Evolutionary conservation across 768 basidiomycete species (phyloP).

Genomic region (Mycena galericulata): DNA sequence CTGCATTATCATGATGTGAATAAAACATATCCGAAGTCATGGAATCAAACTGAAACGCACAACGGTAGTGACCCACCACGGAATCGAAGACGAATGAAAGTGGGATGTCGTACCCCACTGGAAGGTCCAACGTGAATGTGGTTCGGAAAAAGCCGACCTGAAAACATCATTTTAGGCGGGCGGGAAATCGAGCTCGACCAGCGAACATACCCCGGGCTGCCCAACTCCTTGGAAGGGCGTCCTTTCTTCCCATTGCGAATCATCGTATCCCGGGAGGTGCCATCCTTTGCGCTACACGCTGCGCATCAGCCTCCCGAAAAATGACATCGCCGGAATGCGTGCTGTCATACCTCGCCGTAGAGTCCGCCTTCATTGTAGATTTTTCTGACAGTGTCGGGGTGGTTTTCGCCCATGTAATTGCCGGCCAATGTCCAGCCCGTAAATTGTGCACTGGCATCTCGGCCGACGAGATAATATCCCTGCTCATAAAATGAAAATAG

Average conservation of each 20-base stretch:
- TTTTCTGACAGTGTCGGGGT: slow-evolving; percentile 61
- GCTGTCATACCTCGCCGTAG: slow-evolving; percentile 51
- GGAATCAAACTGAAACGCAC: slow-evolving; percentile 42
- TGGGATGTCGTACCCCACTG: slow-evolving; percentile 57
- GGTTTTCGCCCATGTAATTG: slow-evolving; percentile 32
- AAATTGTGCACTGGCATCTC: slow-evolving; percentile 26
- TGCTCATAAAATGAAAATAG: not conserved
- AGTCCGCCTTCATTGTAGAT: slow-evolving; percentile 64
- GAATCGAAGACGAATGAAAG: slow-evolving; percentile 66
- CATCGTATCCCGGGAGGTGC: slow-evolving; percentile 67
- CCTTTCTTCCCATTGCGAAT: slow-evolving; percentile 55
- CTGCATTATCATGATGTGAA: slow-evolving; percentile 1
- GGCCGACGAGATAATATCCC: slow-evolving; percentile 32
- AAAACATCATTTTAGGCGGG: not conserved
- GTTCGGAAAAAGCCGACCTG: slow-evolving; percentile 68
- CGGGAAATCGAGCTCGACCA: not conserved
- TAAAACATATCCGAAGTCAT: too few species aligned
- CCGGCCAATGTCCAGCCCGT: slow-evolving; percentile 31
- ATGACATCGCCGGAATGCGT: not conserved
- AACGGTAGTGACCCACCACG: slow-evolving; percentile 56
- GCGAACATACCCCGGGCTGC: slow-evolving; percentile 51
- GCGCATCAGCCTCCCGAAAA: not conserved
- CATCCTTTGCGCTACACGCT: slow-evolving; percentile 49
- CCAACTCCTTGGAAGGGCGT: slow-evolving; percentile 56
- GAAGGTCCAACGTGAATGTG: slow-evolving; percentile 60